A percentile compares a stretch with the other conserved stretches of the same genome.
Conservation (phyloP, 768 basidiomycete genomes). For the Leccinum arenicola region DNA sequence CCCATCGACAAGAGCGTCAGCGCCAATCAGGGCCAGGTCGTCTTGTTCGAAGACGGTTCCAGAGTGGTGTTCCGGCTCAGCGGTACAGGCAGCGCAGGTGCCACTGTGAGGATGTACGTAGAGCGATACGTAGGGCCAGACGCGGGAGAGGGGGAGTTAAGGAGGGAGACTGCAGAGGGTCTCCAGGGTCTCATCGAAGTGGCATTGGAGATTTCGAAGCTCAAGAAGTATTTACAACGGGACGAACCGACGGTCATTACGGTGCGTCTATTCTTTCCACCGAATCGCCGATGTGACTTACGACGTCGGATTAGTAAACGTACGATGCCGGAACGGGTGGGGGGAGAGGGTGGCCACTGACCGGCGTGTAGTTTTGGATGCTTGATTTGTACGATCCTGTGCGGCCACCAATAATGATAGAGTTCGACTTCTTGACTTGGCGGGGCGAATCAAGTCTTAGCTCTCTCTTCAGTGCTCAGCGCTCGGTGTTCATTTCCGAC, state of each 20-base stretch:
- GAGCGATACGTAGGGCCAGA: conserved; percentile 83
- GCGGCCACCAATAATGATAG: conserved; percentile 7
- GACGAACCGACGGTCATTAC: conserved; percentile 98
- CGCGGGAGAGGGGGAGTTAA: conserved; percentile 62
- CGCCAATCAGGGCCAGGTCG: conserved; percentile 93
- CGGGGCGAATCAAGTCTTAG: not conserved
- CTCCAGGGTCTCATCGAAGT: conserved; percentile 95
- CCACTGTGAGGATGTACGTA: conserved; percentile 94
- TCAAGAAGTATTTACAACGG: conserved; percentile 82
- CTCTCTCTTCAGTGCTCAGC: not conserved
- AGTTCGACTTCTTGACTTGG: not conserved
- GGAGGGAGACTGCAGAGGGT: conserved; percentile 80
- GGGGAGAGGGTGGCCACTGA: not conserved
- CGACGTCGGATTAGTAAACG: conserved; percentile 14
- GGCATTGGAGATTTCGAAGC: conserved; percentile 78
- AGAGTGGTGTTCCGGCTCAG: conserved; percentile 94
- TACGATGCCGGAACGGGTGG: not conserved
- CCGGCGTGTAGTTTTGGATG: not conserved
- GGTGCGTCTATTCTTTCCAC: conserved; percentile 40
- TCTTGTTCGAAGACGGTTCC: conserved; percentile 88
- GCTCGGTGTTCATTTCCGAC: conserved; percentile 10
- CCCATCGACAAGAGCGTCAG: conserved; percentile 95
- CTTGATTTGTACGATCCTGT: conserved; percentile 17
- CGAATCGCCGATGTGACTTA: conserved; percentile 2
- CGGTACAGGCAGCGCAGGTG: conserved; percentile 94